Base-by-base conservation (phyloP, 371 early-diverging fungal genomes). In the Coemansia sp. region DNA sequence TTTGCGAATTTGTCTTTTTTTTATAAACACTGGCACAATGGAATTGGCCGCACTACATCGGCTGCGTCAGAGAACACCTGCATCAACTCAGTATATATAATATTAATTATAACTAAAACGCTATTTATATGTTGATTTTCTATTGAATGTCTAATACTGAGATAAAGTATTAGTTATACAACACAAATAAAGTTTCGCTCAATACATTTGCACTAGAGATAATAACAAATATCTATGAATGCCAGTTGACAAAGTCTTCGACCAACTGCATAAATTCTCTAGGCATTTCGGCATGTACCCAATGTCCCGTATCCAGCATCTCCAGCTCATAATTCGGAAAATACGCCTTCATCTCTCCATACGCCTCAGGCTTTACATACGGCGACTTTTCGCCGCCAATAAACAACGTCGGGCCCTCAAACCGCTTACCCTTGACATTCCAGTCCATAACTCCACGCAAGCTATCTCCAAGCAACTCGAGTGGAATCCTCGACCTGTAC, bases 201-300 rank as follows among this genome's bases (percentile, higher is more conserved):
- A 29, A 29, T 34, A 34, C 10, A 34, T 34, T 34, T 34, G 34
- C 2, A 34, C 34, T 10, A 34, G 34, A 34, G 34, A 34, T 34
- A 34, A 50, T 21, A 5, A 21, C n/a, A 18, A 18, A 50, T n/a
- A 47, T 47, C 47, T 50, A 50, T 21, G 50, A 18, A 21, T 50
- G n/a, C 8, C 21, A 5, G 18, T 18, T 21, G 21, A 80, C 42
- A 61, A 80, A 80, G 5, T 45, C 59, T 2, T 50, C 59, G 0
- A 80, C 79, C 7, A 69, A 21, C 27, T 65, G 52, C 63, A 80
- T 77, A 59, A 86, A 87, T 39, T 78, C 81, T 14, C 86, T 83
- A 2, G 94, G 93, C 68, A 87, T 89, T 71, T 93, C 92, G 2
- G 92, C 87, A 80, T 94, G 95, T 16, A 93, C 90, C 93, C 95